Base-by-base conservation (phyloP, 2,329 filamentous ascomycete genomes). In the Fusarium guadeloupense region DNA sequence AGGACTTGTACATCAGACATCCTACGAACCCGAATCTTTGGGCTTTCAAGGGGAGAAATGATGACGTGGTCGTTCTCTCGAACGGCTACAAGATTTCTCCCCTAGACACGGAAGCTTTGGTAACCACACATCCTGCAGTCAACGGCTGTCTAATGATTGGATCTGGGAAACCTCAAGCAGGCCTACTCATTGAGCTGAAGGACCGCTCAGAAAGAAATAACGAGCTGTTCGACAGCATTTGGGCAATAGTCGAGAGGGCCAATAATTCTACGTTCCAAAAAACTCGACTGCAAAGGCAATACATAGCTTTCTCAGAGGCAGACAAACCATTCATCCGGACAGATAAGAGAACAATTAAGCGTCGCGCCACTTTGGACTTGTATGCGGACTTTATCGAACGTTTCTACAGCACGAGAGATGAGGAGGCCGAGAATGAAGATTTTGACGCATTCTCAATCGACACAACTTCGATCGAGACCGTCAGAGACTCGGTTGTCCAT, bases 361-460 rank as follows among this genome's bases (percentile, higher is more conserved):
- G 80, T 4, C 71, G 70, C 1, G 71, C 73, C 0, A 80, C 80
- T 2, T 50, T 76, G 8, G 57, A 67, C 3, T 67, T 78, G 2
- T 84, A 82, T 42, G 67, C 67, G 3, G 62, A 75, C 2, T 81
- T 83, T 51, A 83, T 84, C 34, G 77, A 83, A 5, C 71, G 72
- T 1, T 70, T 83, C 5, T 84, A 83, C 59, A 53, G 43, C 16
- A 62, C 69, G 3, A 59, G 60, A 8, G 49, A 34, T 19, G 55
- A 65, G 12, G 65, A 61, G 9, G 17, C 47, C 2, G 30, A 21
- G n/a, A 19, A 47, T n/a, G 35, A 56, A 5, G 45, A 25, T 25
- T 5, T 25, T 3, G 23, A 25, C 7, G 23, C 45, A 2, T 42
- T 71, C 14, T 48, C 48, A 9, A 45, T 70, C 9, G 67, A 70